These are phyloP conservation scores for Mycena maculata DNA, from an alignment of 768 basidiomycete species.

Conservation along the genomic window DNA sequence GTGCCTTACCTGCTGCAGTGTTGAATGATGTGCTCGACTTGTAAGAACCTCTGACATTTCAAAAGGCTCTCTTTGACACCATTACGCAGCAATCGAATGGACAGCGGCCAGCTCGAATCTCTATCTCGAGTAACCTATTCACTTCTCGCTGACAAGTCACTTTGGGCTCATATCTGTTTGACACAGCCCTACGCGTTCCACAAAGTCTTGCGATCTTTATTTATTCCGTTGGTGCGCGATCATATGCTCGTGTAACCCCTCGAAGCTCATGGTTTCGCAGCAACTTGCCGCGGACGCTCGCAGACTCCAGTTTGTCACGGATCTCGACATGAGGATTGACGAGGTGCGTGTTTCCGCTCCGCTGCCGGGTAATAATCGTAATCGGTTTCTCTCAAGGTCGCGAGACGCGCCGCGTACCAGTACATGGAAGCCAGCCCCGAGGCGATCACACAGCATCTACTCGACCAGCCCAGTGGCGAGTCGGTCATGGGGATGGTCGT, in stretches of 20 bases:
- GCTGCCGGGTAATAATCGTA: too few species aligned
- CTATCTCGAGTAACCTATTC: constrained; percentile 48
- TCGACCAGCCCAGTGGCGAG: constrained; percentile 44
- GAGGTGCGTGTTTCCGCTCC: constrained; percentile 45
- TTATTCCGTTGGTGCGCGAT: constrained; percentile 57
- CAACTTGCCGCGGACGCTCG: constrained; percentile 67
- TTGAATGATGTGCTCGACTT: constrained; percentile 75
- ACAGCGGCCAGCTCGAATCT: constrained; percentile 75
- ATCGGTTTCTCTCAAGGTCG: constrained; percentile 48
- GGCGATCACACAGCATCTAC: constrained; percentile 43
- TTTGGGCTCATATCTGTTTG: background rate
- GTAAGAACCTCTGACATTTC: constrained; percentile 44
- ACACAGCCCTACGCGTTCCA: constrained; percentile 70
- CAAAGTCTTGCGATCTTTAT: constrained; percentile 68
- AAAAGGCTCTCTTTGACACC: background rate
- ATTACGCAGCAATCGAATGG: constrained; percentile 68
- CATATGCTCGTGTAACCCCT: background rate
- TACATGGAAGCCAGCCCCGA: constrained; percentile 54
- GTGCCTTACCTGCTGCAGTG: constrained; percentile 46
- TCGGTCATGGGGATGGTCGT: constrained; percentile 65
- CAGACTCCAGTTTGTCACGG: constrained; percentile 65
- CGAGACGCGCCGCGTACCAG: constrained; percentile 57
- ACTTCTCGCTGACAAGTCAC: background rate
- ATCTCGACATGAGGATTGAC: constrained; percentile 67
- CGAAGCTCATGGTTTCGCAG: background rate